Evolutionary conservation across 371 early-diverging fungal species (phyloP).

Genomic region (Lichtheimia ramosa): DNA sequence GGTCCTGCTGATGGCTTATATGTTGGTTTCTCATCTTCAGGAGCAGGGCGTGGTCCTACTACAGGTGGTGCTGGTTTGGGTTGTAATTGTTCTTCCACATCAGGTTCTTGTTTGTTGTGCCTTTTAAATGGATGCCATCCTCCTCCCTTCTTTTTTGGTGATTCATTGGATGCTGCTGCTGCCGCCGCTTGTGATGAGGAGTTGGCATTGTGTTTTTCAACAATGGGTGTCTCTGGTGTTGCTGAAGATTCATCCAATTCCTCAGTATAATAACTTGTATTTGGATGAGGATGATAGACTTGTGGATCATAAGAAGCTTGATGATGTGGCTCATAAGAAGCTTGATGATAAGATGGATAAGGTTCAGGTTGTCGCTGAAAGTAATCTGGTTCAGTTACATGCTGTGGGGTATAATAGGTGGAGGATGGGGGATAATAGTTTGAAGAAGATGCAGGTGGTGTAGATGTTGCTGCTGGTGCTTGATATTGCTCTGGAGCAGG

Average conservation of each 20-base stretch:
- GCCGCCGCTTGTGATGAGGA: neutral
- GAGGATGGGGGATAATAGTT: too few species aligned
- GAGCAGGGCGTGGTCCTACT: slow-evolving; percentile 6
- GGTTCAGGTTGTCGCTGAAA: too few species aligned
- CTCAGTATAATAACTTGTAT: slow-evolving; percentile 16
- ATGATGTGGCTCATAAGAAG: neutral
- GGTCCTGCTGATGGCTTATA: slow-evolving; percentile 9
- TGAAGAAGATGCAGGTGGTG: too few species aligned
- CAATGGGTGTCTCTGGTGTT: slow-evolving; percentile 17
- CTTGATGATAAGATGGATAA: too few species aligned
- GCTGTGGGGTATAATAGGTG: too few species aligned
- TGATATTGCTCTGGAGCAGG: slow-evolving; percentile 1
- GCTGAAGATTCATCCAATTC: slow-evolving; percentile 11
- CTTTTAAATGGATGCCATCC: slow-evolving; percentile 8
- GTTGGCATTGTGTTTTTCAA: slow-evolving; percentile 2
- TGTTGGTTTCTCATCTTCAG: slow-evolving; percentile 19
- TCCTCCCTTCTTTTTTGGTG: neutral
- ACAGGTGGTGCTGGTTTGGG: neutral
- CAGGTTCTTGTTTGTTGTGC: slow-evolving; percentile 5
- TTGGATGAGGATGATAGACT: slow-evolving; percentile 6
- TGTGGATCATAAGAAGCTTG: slow-evolving; percentile 1
- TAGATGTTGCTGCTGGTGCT: neutral
- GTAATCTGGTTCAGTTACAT: too few species aligned
- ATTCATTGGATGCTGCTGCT: neutral
- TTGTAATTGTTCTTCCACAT: neutral